phyloP scores from a whole-genome alignment of 176 grass and related monocot genomes.

The Cymbopogon citratus region DNA sequence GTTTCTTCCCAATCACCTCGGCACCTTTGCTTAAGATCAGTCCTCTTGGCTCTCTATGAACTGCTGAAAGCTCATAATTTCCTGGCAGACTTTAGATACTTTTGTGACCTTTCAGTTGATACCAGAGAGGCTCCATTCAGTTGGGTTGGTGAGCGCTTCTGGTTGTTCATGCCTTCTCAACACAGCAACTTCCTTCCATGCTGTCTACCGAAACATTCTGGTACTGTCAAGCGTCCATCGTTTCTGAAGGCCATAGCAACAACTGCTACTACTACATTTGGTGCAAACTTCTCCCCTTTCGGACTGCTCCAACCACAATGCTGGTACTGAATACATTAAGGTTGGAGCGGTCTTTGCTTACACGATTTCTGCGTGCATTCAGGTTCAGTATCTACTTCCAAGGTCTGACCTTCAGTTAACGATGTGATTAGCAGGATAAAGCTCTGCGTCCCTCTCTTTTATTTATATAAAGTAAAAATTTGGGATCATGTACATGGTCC shows the following conservation, averaged over 20 bases:
- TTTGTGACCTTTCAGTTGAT: conserved; percentile 5
- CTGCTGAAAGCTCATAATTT: not conserved
- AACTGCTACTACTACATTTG: conserved; percentile 16
- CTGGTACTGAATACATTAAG: not conserved
- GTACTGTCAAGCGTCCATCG: not conserved
- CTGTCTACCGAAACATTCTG: not conserved
- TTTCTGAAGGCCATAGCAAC: not conserved
- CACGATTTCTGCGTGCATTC: not conserved
- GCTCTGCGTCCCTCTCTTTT: not conserved
- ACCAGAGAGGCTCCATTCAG: conserved; percentile 8
- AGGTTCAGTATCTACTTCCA: not conserved
- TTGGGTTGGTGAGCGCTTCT: not conserved
- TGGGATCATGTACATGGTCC: not conserved
- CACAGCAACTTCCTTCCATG: conserved; percentile 9
- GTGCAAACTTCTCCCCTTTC: not conserved
- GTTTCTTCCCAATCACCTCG: not conserved
- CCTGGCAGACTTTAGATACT: not conserved
- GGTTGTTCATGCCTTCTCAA: not conserved
- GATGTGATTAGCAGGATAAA: not conserved
- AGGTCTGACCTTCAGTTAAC: not conserved
- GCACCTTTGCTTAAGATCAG: not conserved
- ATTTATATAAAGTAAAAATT: not conserved
- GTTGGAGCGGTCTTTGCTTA: no score
- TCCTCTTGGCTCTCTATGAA: not conserved
- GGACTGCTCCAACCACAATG: not conserved